phyloP scores from a whole-genome alignment of 768 basidiomycete species.

The Coprinopsis sp. region DNA sequence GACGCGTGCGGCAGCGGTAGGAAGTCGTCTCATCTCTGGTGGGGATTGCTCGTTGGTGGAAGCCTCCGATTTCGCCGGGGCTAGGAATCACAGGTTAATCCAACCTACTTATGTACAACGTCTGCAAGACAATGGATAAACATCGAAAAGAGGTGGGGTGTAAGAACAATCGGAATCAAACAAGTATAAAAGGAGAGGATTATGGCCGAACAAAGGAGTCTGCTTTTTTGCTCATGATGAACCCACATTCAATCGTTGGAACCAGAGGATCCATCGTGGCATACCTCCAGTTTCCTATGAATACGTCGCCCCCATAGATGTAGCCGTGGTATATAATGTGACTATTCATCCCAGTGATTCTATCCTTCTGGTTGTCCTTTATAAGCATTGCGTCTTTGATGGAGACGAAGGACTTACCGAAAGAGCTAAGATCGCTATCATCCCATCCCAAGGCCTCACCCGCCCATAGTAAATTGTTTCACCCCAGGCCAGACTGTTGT shows the following conservation, averaged over 20 bases:
- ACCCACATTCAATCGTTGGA: conserved; percentile 61
- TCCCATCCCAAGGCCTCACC: conserved; percentile 54
- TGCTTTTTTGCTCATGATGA: conserved; percentile 51
- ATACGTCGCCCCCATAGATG: conserved; percentile 55
- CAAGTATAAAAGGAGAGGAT: too few relatives aligned
- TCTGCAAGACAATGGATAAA: too few relatives aligned
- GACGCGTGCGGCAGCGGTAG: too few relatives aligned
- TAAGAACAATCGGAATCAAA: too few relatives aligned
- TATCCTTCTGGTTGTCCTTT: not conserved
- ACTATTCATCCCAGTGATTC: not conserved
- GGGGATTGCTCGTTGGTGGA: too few relatives aligned
- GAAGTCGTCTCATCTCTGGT: too few relatives aligned
- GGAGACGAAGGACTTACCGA: conserved; percentile 22
- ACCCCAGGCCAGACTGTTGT: conserved; percentile 45
- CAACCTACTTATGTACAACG: too few relatives aligned
- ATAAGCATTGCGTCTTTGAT: too few relatives aligned
- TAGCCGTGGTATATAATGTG: conserved; percentile 63
- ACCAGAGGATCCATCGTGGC: conserved; percentile 34
- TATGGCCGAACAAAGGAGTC: too few relatives aligned
- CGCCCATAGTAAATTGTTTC: conserved; percentile 47
- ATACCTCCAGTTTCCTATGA: conserved; percentile 71
- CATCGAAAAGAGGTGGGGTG: too few relatives aligned
- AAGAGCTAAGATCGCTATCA: conserved; percentile 48
- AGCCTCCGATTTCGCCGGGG: too few relatives aligned
- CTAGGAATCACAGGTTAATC: too few relatives aligned